These are phyloP conservation scores for Nothomitra cinnamomea DNA, from an alignment of 2,329 filamentous ascomycete species.

Conservation along the genomic window DNA sequence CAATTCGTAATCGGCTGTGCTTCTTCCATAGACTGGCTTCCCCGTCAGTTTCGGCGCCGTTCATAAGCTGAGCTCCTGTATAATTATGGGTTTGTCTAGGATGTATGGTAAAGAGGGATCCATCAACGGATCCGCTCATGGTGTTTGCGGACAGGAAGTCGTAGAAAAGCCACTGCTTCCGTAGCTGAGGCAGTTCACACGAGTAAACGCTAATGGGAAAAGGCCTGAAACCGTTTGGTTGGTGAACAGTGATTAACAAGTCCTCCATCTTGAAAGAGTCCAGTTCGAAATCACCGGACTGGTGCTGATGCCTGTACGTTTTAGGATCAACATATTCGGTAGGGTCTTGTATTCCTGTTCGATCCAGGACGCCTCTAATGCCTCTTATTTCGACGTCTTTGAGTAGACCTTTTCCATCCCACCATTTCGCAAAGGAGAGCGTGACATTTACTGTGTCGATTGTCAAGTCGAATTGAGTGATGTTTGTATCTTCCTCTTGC, in stretches of 20 bases:
- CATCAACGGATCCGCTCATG: constrained; percentile 90
- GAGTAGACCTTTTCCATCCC: constrained; percentile 85
- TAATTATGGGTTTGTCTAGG: constrained; percentile 77
- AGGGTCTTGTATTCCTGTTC: constrained; percentile 63
- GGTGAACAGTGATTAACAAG: constrained; percentile 76
- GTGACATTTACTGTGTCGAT: constrained; percentile 94
- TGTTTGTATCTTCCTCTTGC: constrained; percentile 77
- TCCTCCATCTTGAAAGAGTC: constrained; percentile 95
- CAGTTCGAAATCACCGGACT: constrained; percentile 89
- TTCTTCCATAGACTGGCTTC: constrained; percentile 79
- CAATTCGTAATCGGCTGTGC: constrained; percentile 79
- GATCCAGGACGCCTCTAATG: constrained; percentile 79
- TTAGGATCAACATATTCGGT: constrained; percentile 59
- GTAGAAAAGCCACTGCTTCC: constrained; percentile 96
- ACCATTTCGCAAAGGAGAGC: constrained; percentile 95
- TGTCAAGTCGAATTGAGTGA: constrained; percentile 91
- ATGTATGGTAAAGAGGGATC: constrained; percentile 93
- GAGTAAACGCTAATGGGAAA: constrained; percentile 93
- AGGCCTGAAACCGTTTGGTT: constrained; percentile 79
- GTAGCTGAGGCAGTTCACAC: constrained; percentile 78
- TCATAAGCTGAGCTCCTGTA: constrained; percentile 42
- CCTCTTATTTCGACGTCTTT: constrained; percentile 90
- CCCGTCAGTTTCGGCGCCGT: constrained; percentile 39
- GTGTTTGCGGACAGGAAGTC: constrained; percentile 91
- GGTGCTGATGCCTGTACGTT: constrained; percentile 72